Base-by-base conservation (phyloP, 495 filamentous ascomycete species). In the Daldinia grandis region DNA sequence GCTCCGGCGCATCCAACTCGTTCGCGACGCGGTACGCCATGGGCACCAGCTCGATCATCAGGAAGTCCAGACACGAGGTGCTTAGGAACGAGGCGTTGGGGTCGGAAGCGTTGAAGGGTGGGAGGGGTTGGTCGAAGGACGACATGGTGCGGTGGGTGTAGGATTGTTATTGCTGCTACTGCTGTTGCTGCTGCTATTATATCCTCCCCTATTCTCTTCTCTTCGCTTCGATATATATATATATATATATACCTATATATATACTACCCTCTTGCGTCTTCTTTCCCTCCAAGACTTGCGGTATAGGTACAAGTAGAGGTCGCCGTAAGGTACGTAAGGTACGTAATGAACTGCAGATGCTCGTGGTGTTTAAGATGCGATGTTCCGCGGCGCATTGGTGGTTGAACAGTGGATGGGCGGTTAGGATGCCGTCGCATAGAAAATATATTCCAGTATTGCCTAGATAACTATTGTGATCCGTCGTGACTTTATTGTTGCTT, bases 31-130 rank as follows among this genome's bases (percentile, higher is more conserved):
- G 88, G 78, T 95, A 93, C 3, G 96, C 92, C 87, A 97, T 91
- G 49, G 95, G 95, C 27, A 99, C 95, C 56, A 99, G 85, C 81
- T 99, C 95, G 74, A 99, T 98, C 66, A 99, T 86, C 14, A 99
- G 88, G 66, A 99, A 89, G 76, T 99, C 95, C 62, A 98, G 87
- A 68, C 90, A 92, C 33, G 95, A 92, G 35, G 91, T 87, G 78
- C 85, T 89, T 55, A 97, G 82, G 82, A 94, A 92, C 58, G 89
- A 89, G 37, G 92, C 89, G 68, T 85, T 85, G 1, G 93, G 91
- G 78, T 97, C 94, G 40, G 88, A 88, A 75, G 88, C 80, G 77
- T 88, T 92, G 83, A 88, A 89, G 44, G 89, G 88, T 3, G 90
- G 89, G 69, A 88, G 78, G 31, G 86, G 85, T 31, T 88, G 78